phyloP scores from a whole-genome alignment of 78 protist genomes.

The Dictyostelium purpureum region DNA sequence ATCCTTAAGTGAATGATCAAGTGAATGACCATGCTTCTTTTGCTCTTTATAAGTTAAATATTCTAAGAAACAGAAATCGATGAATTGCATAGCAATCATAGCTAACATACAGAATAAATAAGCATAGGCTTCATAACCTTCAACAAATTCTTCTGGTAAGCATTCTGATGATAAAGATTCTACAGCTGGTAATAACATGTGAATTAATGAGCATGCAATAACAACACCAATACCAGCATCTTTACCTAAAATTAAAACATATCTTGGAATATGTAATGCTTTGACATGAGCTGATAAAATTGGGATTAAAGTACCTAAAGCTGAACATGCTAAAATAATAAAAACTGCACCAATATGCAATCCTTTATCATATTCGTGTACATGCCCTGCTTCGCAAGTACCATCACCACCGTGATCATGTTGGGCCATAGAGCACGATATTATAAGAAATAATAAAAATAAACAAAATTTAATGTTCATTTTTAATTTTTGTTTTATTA shows the following conservation, averaged over 20 bases:
- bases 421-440: too few species aligned
- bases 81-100: not conserved
- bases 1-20: not conserved
- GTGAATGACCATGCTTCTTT: not conserved
- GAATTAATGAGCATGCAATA: constrained; percentile 54
- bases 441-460: too few species aligned
- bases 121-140: constrained; percentile 32
- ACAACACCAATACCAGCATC: constrained; percentile 69
- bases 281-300: not conserved
- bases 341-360: constrained; percentile 25
- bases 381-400: not conserved
- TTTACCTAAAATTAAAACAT: constrained; percentile 32
- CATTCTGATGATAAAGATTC: constrained; percentile 19
- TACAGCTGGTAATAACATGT: constrained; percentile 50
- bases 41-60: not conserved
- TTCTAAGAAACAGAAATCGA: not conserved
- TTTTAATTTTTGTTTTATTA: too few species aligned
- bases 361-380: not conserved
- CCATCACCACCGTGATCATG: too few species aligned
- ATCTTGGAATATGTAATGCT: not conserved
- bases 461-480: too few species aligned
- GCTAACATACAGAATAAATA: constrained; percentile 14
- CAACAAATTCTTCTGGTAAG: constrained; percentile 11
- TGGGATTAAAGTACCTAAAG: constrained; percentile 21
- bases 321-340: constrained; percentile 24